Conservation (phyloP, 176 grass and related monocot genomes). For the Avena insularis region DNA sequence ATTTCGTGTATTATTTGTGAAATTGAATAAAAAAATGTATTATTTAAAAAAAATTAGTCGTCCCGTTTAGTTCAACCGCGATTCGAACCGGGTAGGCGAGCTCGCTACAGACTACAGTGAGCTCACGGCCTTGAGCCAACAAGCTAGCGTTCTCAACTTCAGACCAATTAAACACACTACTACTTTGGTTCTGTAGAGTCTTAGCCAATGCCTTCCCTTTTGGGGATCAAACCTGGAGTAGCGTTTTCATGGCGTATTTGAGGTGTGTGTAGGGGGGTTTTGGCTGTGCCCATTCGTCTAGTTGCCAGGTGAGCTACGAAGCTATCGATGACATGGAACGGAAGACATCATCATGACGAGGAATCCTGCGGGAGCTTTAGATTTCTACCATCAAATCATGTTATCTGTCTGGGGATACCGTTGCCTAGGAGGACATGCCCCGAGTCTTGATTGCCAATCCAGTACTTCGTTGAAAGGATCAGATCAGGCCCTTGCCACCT, state of each 20-base stretch:
- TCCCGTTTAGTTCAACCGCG: too few relatives aligned
- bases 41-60: too few relatives aligned
- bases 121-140: too few relatives aligned
- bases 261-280: not conserved
- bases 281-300: not conserved
- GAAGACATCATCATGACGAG: not conserved
- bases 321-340: not conserved
- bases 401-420: not conserved
- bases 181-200: not conserved
- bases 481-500: not conserved
- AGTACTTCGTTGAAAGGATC: not conserved
- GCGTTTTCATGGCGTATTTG: constrained; percentile 16
- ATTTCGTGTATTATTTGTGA: too few relatives aligned
- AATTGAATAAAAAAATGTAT: too few relatives aligned
- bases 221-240: not conserved
- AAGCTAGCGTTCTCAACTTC: not conserved
- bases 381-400: not conserved
- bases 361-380: not conserved
- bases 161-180: not conserved
- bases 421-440: not conserved
- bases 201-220: constrained; percentile 2
- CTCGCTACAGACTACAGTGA: too few relatives aligned
- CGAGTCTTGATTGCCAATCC: not conserved
- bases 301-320: not conserved
- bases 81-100: too few relatives aligned